Evolutionary conservation across 305 asterid genomes (phyloP).

Genomic region (Fraxinus sp.): DNA sequence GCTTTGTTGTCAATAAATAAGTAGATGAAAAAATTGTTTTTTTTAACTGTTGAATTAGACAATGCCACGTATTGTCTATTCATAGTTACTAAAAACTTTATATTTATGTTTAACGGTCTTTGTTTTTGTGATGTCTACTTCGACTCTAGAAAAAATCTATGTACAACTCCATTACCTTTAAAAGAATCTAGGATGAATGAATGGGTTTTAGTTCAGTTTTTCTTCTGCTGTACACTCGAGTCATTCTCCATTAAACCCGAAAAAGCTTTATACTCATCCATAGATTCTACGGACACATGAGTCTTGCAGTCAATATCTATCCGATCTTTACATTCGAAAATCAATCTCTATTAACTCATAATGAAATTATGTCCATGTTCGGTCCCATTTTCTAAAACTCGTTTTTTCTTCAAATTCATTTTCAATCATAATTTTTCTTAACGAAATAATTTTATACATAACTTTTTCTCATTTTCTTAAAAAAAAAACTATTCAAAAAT

Average conservation of each 20-base stretch:
- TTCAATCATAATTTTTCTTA: neutral
- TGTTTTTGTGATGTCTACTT: neutral
- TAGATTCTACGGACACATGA: neutral
- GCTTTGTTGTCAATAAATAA: too few relatives aligned
- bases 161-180: neutral
- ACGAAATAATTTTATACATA: too few relatives aligned
- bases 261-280: neutral
- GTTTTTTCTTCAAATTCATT: too few relatives aligned
- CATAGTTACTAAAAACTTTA: neutral
- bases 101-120: neutral
- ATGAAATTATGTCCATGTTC: too few relatives aligned
- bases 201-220: neutral
- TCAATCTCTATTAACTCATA: neutral
- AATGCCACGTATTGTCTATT: neutral
- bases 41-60: too few relatives aligned
- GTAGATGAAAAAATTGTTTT: too few relatives aligned
- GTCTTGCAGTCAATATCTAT: neutral
- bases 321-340: neutral
- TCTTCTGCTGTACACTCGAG: neutral
- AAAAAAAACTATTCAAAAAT: too few relatives aligned
- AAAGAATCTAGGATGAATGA: neutral
- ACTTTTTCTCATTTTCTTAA: too few relatives aligned
- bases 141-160: neutral
- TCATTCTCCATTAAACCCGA: neutral
- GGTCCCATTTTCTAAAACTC: too few relatives aligned